phyloP scores from a whole-genome alignment of 1,284 basidiomycete species.

The Erythrobasidium hasegawianum region DNA sequence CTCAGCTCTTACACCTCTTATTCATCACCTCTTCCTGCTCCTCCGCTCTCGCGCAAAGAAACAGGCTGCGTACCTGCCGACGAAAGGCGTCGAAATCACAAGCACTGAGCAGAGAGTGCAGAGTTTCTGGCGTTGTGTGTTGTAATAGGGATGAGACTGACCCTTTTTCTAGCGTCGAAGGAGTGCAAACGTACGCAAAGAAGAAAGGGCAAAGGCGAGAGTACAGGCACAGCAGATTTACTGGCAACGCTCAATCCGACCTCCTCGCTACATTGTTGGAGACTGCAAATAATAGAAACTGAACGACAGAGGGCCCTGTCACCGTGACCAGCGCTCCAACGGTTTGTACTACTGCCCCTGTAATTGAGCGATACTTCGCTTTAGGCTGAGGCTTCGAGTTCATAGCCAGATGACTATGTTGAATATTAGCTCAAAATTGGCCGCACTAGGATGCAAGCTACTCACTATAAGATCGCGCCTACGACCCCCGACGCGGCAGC shows the following conservation, averaged over 20 bases:
- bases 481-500: slow-evolving; percentile 15
- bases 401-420: background rate
- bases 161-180: too few relatives aligned
- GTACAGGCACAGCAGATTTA: too few relatives aligned
- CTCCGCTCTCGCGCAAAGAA: too few relatives aligned
- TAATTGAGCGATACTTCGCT: slow-evolving; percentile 13
- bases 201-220: too few relatives aligned
- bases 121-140: too few relatives aligned
- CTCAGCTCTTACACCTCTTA: too few relatives aligned
- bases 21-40: too few relatives aligned
- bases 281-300: background rate
- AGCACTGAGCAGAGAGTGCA: too few relatives aligned
- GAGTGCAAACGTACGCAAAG: too few relatives aligned
- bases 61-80: too few relatives aligned
- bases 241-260: slow-evolving; percentile 3
- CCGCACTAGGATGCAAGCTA: background rate
- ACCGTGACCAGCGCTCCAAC: slow-evolving; percentile 5
- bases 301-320: slow-evolving; percentile 4
- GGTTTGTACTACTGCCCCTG: slow-evolving; percentile 24
- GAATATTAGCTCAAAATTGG: background rate
- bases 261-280: background rate
- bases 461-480: slow-evolving; percentile 21
- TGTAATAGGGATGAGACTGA: too few relatives aligned
- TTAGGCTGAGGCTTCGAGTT: background rate
- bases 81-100: too few relatives aligned